These are phyloP conservation scores for Paxillus involutus DNA, from an alignment of 768 basidiomycete species.

Conservation along the genomic window DNA sequence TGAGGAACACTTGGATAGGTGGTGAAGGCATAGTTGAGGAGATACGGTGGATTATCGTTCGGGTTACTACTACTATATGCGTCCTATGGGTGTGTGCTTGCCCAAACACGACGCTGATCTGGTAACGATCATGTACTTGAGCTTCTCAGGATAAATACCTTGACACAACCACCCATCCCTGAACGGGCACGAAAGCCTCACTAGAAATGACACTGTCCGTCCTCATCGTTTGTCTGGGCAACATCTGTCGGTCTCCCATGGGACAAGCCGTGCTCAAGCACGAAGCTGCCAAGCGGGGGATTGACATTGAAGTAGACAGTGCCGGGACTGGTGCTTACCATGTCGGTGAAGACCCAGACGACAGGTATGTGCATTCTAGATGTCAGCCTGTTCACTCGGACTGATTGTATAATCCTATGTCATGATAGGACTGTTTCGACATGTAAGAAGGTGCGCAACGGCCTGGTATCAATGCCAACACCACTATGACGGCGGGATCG, in stretches of 20 bases:
- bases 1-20: constrained; percentile 77
- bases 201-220: constrained; percentile 44
- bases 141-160: neutral
- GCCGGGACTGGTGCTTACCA: constrained; percentile 88
- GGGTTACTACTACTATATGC: neutral
- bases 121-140: too few species aligned
- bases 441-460: constrained; percentile 61
- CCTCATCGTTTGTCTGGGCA: constrained; percentile 78
- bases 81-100: neutral
- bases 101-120: neutral
- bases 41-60: constrained; percentile 7
- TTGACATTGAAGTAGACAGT: constrained; percentile 75
- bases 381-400: neutral
- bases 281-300: constrained; percentile 61
- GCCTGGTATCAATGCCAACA: too few species aligned
- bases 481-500: too few species aligned
- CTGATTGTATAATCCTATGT: neutral
- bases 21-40: constrained; percentile 66
- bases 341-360: constrained; percentile 79
- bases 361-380: constrained; percentile 48
- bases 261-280: constrained; percentile 84
- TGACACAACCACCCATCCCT: neutral
- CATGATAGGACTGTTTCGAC: constrained; percentile 60
- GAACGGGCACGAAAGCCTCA: neutral
- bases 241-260: constrained; percentile 91